These are phyloP conservation scores for Aspergillus bombycis DNA, from an alignment of 2,329 filamentous ascomycete genomes.

Conservation along the genomic window DNA sequence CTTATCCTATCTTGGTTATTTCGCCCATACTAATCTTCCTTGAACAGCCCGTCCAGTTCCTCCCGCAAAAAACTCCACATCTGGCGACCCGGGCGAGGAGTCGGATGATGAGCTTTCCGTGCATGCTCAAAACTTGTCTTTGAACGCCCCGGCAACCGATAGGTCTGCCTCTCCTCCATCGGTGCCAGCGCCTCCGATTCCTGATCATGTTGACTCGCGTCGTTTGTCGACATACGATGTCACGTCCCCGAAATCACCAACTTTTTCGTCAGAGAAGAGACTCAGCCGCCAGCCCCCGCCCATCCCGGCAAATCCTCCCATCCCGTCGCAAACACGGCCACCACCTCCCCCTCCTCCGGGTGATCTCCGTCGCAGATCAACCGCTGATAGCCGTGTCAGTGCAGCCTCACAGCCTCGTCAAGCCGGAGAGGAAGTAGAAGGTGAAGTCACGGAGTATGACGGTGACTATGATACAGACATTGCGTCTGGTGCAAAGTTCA, in stretches of 20 bases:
- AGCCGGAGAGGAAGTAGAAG: constrained; percentile 66
- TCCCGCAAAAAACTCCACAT: constrained; percentile 58
- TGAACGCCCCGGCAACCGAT: constrained; percentile 45
- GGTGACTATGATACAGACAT: constrained; percentile 98
- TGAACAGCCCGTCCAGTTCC: constrained; percentile 65
- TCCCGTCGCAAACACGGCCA: constrained; percentile 58
- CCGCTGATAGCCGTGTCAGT: constrained; percentile 55
- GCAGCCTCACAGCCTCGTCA: constrained; percentile 48
- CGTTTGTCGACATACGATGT: constrained; percentile 41
- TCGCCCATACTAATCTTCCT: constrained; percentile 29
- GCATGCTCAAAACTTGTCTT: constrained; percentile 50
- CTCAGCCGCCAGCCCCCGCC: constrained; percentile 49
- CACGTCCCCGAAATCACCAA: constrained; percentile 46
- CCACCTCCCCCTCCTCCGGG: constrained; percentile 66
- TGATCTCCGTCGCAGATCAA: constrained; percentile 60
- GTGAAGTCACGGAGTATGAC: constrained; percentile 90
- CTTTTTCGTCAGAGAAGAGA: constrained; percentile 41
- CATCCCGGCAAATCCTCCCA: constrained; percentile 44
- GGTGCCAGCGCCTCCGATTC: constrained; percentile 48
- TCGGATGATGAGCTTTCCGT: constrained; percentile 83
- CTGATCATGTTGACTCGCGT: constrained; percentile 43
- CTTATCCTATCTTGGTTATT: constrained; percentile 1
- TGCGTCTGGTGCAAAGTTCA: constrained; percentile 88
- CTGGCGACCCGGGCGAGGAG: constrained; percentile 77
- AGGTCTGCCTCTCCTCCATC: constrained; percentile 53